Conservation (phyloP, 2,329 filamentous ascomycete species). For the Fusarium sambucinum region DNA sequence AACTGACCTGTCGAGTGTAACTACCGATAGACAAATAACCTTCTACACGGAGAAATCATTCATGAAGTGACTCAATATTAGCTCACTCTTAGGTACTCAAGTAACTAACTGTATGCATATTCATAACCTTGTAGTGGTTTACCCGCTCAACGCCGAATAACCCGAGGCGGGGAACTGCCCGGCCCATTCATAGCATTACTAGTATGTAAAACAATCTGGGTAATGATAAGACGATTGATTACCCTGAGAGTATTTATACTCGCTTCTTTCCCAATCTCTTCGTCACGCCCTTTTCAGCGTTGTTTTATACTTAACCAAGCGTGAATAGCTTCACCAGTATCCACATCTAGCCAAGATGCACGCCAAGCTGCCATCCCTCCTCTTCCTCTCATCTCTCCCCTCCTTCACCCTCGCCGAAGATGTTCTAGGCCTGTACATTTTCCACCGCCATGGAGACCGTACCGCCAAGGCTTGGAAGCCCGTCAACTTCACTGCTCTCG, state of each 20-base stretch:
- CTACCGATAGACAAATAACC: not conserved
- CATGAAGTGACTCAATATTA: not conserved
- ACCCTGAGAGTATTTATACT: slow-evolving; percentile 3
- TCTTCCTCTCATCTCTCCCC: slow-evolving; percentile 54
- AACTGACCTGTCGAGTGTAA: not conserved
- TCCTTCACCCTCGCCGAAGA: slow-evolving; percentile 67
- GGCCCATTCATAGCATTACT: slow-evolving; percentile 2
- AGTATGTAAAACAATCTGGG: not conserved
- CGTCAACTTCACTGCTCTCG: slow-evolving; percentile 80
- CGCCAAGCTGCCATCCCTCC: slow-evolving; percentile 55
- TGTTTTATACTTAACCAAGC: not conserved
- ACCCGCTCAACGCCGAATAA: slow-evolving; percentile 34
- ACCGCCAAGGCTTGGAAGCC: slow-evolving; percentile 81
- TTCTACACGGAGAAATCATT: slow-evolving; percentile 8
- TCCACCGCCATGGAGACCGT: slow-evolving; percentile 90
- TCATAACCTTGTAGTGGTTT: slow-evolving; percentile 18
- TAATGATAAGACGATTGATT: not conserved
- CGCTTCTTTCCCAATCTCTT: not conserved
- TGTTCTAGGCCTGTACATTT: slow-evolving; percentile 85
- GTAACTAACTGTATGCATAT: not conserved
- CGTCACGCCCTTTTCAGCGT: not conserved
- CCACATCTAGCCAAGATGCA: slow-evolving; percentile 51
- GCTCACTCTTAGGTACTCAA: not conserved
- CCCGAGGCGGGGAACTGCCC: slow-evolving; percentile 14
- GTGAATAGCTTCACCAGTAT: slow-evolving; percentile 22